These are phyloP conservation scores for Candida arabinofermentans DNA, from an alignment of 805 yeast genomes.

Conservation along the genomic window DNA sequence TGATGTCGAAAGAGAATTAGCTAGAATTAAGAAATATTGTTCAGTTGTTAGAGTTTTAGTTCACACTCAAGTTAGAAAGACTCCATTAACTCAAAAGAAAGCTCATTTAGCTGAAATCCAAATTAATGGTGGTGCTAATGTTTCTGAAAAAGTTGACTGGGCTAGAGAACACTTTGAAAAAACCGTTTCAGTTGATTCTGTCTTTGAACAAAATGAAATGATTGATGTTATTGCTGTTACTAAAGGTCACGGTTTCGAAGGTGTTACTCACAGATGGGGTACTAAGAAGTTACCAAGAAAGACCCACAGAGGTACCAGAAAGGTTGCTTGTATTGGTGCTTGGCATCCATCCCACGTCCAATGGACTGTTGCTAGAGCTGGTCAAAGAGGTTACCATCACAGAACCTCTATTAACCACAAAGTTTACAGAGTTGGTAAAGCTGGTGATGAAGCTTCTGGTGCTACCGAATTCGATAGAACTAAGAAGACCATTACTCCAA, in stretches of 20 bases:
- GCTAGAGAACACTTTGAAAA: constrained; percentile 99
- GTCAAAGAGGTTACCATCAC: constrained; percentile 99
- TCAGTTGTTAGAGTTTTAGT: constrained; percentile 97
- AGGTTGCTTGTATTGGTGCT: constrained; percentile 99
- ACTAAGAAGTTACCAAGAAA: constrained; percentile 99
- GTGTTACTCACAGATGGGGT: constrained; percentile 99
- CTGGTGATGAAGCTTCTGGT: constrained; percentile 89
- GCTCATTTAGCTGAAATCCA: constrained; percentile 99
- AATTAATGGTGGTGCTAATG: constrained; percentile 94
- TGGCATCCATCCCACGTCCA: constrained; percentile 99
- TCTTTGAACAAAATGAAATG: constrained; percentile 98
- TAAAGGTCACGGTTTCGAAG: constrained; percentile 99
- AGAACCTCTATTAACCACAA: constrained; percentile 99
- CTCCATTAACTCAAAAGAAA: constrained; percentile 98
- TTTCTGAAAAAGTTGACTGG: constrained; percentile 97
- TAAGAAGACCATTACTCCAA: constrained; percentile 98
- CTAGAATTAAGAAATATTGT: constrained; percentile 98
- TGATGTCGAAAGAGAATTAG: constrained; percentile 91
- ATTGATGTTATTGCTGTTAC: constrained; percentile 98
- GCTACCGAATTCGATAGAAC: constrained; percentile 99
- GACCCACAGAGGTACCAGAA: constrained; percentile 99
- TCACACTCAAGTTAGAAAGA: constrained; percentile 99
- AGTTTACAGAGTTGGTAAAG: constrained; percentile 98
- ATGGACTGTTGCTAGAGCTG: constrained; percentile 99
- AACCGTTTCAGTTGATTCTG: constrained; percentile 93